Evolutionary conservation across 176 grass and related monocot species (phyloP).

Genomic region (Canna indica): DNA sequence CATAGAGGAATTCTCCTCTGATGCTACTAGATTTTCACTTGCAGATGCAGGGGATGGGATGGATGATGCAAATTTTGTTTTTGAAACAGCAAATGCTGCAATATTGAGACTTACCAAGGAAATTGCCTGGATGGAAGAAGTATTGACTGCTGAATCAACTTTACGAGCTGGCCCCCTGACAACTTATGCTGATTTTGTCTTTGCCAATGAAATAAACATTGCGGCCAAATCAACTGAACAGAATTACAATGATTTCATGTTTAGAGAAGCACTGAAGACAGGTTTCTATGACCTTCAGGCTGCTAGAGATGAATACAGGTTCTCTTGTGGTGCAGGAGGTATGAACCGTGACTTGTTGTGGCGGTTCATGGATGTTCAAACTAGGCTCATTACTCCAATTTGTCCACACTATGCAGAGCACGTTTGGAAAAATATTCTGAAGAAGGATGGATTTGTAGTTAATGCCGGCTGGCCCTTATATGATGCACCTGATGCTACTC

Average conservation of each 20-base stretch:
- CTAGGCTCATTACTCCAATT: slow-evolving; percentile 46
- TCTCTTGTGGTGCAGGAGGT: slow-evolving; percentile 56
- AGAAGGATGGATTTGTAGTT: slow-evolving; percentile 47
- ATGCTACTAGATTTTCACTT: slow-evolving; percentile 74
- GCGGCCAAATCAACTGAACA: slow-evolving; percentile 59
- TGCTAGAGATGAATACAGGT: slow-evolving; percentile 66
- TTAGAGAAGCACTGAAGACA: slow-evolving; percentile 62
- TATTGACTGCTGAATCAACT: slow-evolving; percentile 41
- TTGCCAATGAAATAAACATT: slow-evolving; percentile 70
- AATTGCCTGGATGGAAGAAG: slow-evolving; percentile 82
- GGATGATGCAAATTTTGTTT: slow-evolving; percentile 89
- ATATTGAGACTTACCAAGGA: slow-evolving; percentile 72
- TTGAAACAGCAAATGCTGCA: slow-evolving; percentile 75
- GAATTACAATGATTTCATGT: slow-evolving; percentile 65
- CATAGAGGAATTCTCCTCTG: slow-evolving; percentile 52
- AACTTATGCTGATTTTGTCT: slow-evolving; percentile 56
- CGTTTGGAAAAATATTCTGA: slow-evolving; percentile 54
- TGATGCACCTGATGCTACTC: slow-evolving; percentile 37
- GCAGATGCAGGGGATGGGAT: slow-evolving; percentile 85
- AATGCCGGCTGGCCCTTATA: slow-evolving; percentile 59
- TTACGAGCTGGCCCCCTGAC: slow-evolving; percentile 33
- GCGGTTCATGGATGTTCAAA: slow-evolving; percentile 76
- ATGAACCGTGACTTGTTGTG: slow-evolving; percentile 58
- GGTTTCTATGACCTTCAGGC: slow-evolving; percentile 77
- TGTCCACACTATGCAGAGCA: slow-evolving; percentile 69